phyloP scores from a whole-genome alignment of 176 grass and related monocot genomes.

The Lolium perenne region DNA sequence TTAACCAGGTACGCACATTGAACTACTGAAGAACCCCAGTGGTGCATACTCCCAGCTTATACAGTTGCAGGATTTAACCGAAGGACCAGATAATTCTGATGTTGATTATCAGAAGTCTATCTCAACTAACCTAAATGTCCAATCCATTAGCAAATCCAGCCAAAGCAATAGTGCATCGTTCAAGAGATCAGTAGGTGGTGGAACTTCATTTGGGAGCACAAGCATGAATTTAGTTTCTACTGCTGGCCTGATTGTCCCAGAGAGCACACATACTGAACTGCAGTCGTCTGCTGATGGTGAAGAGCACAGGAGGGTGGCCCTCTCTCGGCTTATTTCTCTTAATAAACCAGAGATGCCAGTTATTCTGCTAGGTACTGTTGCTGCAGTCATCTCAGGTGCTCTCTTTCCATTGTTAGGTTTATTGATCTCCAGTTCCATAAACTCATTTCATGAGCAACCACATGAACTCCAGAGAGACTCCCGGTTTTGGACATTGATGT shows the following conservation, averaged over 20 bases:
- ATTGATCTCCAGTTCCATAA: constrained; percentile 65
- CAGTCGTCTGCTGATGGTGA: constrained; percentile 19
- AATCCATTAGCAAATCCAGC: constrained; percentile 24
- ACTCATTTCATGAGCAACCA: constrained; percentile 54
- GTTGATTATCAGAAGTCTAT: background rate
- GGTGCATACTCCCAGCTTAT: background rate
- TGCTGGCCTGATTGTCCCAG: constrained; percentile 31
- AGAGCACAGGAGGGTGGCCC: constrained; percentile 44
- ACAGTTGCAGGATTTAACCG: constrained; percentile 40
- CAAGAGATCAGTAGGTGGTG: constrained; percentile 26
- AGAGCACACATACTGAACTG: constrained; percentile 27
- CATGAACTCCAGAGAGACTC: constrained; percentile 53
- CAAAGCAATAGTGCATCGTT: background rate
- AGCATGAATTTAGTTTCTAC: constrained; percentile 37
- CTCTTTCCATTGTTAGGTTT: constrained; percentile 60
- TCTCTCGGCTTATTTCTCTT: constrained; percentile 49
- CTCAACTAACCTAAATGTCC: constrained; percentile 38
- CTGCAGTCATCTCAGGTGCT: constrained; percentile 47
- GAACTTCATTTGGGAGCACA: constrained; percentile 43
- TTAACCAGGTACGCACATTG: constrained; percentile 50
- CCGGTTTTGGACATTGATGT: constrained; percentile 70
- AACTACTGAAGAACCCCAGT: constrained; percentile 42
- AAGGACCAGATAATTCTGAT: background rate
- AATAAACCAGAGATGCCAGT: constrained; percentile 57
- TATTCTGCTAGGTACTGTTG: constrained; percentile 54